Percentiles rank a stretch among this genome's conserved stretches.
Conservation (phyloP, 2,329 filamentous ascomycete species). For the Elsinoe necatrix region DNA sequence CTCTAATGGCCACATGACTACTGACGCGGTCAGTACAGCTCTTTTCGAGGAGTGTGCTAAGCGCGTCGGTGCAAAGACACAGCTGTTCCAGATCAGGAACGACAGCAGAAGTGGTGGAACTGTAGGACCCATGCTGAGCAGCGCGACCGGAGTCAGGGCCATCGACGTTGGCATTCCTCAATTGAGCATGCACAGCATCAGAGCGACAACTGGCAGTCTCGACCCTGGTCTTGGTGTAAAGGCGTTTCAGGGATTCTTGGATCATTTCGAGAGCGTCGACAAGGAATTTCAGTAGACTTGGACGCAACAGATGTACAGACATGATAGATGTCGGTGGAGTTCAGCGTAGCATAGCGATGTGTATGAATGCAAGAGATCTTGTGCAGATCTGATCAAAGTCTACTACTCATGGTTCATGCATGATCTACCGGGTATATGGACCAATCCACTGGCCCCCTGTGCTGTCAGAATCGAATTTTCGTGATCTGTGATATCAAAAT, state of each 20-base stretch:
- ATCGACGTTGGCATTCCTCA: constrained; percentile 87
- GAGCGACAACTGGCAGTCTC: constrained; percentile 75
- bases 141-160: constrained; percentile 68
- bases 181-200: constrained; percentile 86
- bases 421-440: neutral
- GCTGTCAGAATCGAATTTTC: neutral
- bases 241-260: constrained; percentile 82
- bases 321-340: neutral
- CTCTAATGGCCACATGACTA: constrained; percentile 92
- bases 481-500: neutral
- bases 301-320: neutral
- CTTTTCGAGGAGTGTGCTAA: constrained; percentile 72
- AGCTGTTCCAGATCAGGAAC: constrained; percentile 92
- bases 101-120: constrained; percentile 84
- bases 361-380: constrained; percentile 2
- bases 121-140: constrained; percentile 83
- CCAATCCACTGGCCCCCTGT: neutral
- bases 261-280: constrained; percentile 78
- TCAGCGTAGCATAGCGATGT: constrained; percentile 2
- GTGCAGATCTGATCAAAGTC: neutral
- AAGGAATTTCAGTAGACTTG: constrained; percentile 54
- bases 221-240: constrained; percentile 84
- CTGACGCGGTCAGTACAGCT: constrained; percentile 75
- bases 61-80: constrained; percentile 60
- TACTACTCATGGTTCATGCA: neutral